These are phyloP conservation scores for Candolleomyces aberdarensis DNA, from an alignment of 768 basidiomycete genomes.

Conservation along the genomic window DNA sequence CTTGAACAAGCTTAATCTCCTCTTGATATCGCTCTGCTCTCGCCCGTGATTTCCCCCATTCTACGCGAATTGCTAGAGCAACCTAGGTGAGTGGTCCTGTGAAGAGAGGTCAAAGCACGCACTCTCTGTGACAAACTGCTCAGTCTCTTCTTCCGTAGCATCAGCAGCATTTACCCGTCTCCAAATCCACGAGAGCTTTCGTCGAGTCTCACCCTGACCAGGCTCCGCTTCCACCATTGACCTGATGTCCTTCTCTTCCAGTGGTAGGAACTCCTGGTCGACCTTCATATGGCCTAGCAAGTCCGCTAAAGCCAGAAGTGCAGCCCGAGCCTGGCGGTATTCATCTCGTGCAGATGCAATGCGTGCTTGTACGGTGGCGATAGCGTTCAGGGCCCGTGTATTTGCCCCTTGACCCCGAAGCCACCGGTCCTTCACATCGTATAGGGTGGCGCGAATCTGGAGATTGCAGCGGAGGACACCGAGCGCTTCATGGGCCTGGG, in stretches of 20 bases:
- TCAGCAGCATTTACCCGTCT: neutral
- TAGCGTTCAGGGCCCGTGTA: conserved; percentile 17
- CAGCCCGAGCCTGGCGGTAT: neutral
- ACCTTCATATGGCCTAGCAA: neutral
- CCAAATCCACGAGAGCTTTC: conserved; percentile 19
- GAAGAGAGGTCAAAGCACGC: neutral
- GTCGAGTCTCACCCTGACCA: conserved; percentile 9
- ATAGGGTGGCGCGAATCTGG: conserved; percentile 17
- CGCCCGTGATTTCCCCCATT: neutral
- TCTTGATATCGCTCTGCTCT: conserved; percentile 3
- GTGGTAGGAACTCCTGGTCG: neutral
- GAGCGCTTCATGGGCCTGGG: conserved; percentile 24
- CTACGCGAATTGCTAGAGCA: neutral
- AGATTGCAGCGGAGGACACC: conserved; percentile 16
- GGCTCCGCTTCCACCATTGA: neutral
- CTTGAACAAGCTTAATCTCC: conserved; percentile 13
- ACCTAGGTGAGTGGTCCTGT: no score
- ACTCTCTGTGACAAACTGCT: neutral
- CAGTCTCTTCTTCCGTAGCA: neutral
- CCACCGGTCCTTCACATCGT: conserved; percentile 17
- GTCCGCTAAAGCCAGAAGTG: neutral
- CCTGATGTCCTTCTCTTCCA: neutral
- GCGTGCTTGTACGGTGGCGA: conserved; percentile 13
- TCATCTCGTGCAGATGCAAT: conserved; percentile 9
- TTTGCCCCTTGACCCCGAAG: conserved; percentile 21